Base-by-base conservation (phyloP, 2,329 filamentous ascomycete species). In the Ilyonectria mors-panacis region DNA sequence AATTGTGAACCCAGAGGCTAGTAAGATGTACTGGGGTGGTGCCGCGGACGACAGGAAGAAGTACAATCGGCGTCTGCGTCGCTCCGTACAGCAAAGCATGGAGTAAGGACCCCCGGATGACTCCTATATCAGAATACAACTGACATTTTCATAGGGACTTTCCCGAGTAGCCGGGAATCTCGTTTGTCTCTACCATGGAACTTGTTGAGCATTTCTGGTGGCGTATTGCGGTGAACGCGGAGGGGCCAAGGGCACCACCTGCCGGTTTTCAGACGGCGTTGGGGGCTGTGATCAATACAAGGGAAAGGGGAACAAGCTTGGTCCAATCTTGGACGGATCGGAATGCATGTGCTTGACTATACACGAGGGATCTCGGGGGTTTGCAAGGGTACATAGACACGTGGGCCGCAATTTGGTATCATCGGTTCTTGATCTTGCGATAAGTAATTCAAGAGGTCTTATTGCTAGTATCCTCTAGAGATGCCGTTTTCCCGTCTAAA, bases 11-110 rank as follows among this genome's bases (percentile, higher is more conserved):
- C 92, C 91, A 0, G 95, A 97, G 75, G 94, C 95, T 2, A 91
- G 93, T 45, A 93, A 91, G 79, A 84, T 98, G 51, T 96, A 92
- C 77, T 99, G 96, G 95, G 94, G 94, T 3, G 86, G 86, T 4
- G 82, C 88, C 1, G 66, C 78, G 2, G 92, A 94, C 2, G 92
- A 95, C 59, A 93, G 93, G 78, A 97, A 95, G 81, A 82, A 89
- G 71, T 98, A 98, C 82, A 94, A 93, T 75, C 89, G 95, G 59
- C 89, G 90, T 68, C 85, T 98, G 68, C 89, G 95, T 59, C 88
- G 94, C 74, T 93, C 93, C 10, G 93, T 96, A 4, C 92, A 91
- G 78, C 83, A 87, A 70, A 91, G 88, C 75, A 86, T 89, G 82
- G 89, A 92, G 85, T 90, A 82, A 79, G 84, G 59, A 44, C 19